Base-by-base conservation (phyloP, 202 grass and related monocot species). In the Musa balbisiana region DNA sequence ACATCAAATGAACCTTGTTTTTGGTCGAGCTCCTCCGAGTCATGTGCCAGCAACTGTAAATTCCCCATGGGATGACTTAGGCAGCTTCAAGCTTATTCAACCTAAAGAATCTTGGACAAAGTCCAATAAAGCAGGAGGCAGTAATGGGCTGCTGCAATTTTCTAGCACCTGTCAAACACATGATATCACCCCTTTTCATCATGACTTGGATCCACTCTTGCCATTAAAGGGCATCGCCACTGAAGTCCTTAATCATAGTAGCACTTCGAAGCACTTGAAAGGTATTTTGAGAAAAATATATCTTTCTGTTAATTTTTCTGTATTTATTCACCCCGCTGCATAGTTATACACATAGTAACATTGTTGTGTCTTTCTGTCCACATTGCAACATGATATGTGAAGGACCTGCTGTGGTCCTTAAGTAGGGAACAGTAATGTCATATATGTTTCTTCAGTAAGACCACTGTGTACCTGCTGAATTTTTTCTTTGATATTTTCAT, bases 131-230 rank as follows among this genome's bases (percentile, higher is more conserved):
- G 16, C 22, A 25, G 67, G 52, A 67, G 64, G 70, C 67, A 77
- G 29, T 53, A 76, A 81, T 74, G 86, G 82, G 59, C 80, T 77
- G 12, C 81, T 82, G 52, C 79, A 82, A 43, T 62, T 62, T 72
- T 51, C 73, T 83, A 81, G 79, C 77, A 82, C 67, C 75, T 74
- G 77, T 55, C 24, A 82, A 83, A 76, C 78, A 24, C 77, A 82
- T 83, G 74, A 75, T 49, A 65, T 86, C 69, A 64, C 90, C 78
- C 68, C 76, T 69, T 62, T 74, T 65, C 58, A 50, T 73, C 83
- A 85, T 84, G 71, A 80, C 64, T 82, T 80, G 84, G 74, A 90
- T 59, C 83, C 80, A 77, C 77, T 85, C 72, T 88, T 90, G 25
- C 81, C 78, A 52, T 68, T 83, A 64, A 92, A 92, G 84, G 87